Conservation (phyloP, 2,329 filamentous ascomycete species). For the Elsinoe ampelina region DNA sequence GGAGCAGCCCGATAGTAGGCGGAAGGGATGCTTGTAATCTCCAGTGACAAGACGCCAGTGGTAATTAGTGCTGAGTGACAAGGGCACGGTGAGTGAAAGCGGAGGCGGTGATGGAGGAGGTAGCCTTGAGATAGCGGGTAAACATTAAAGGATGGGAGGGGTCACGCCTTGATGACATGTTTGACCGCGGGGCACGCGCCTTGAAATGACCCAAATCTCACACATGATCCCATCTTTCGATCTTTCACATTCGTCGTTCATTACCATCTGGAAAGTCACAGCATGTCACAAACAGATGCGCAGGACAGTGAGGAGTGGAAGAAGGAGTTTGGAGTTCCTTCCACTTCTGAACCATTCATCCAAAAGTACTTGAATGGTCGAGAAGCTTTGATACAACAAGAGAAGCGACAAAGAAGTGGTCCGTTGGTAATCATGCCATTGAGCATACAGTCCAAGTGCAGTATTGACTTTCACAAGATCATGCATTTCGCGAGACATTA, state of each 20-base stretch:
- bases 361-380: slow-evolving; percentile 72
- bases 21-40: background rate
- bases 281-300: slow-evolving; percentile 9
- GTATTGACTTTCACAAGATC: slow-evolving; percentile 39
- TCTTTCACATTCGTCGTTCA: slow-evolving; percentile 1
- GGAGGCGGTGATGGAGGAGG: slow-evolving; percentile 10
- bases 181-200: slow-evolving; percentile 5
- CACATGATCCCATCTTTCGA: slow-evolving; percentile 10
- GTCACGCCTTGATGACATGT: background rate
- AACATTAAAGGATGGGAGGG: slow-evolving; percentile 1
- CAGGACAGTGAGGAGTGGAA: slow-evolving; percentile 31
- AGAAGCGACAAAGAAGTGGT: slow-evolving; percentile 77
- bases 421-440: slow-evolving; percentile 27
- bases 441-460: background rate
- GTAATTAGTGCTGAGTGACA: background rate
- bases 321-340: slow-evolving; percentile 33
- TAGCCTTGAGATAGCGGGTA: slow-evolving; percentile 7
- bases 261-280: background rate
- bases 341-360: slow-evolving; percentile 62
- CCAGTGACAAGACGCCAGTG: background rate
- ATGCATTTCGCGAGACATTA: slow-evolving; percentile 61
- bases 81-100: background rate
- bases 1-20: background rate
- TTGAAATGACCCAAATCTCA: slow-evolving; percentile 4
- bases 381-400: slow-evolving; percentile 65